Evolutionary conservation across 2,329 filamentous ascomycete species (phyloP).

Genomic region (Emmonsiellopsis sp.): DNA sequence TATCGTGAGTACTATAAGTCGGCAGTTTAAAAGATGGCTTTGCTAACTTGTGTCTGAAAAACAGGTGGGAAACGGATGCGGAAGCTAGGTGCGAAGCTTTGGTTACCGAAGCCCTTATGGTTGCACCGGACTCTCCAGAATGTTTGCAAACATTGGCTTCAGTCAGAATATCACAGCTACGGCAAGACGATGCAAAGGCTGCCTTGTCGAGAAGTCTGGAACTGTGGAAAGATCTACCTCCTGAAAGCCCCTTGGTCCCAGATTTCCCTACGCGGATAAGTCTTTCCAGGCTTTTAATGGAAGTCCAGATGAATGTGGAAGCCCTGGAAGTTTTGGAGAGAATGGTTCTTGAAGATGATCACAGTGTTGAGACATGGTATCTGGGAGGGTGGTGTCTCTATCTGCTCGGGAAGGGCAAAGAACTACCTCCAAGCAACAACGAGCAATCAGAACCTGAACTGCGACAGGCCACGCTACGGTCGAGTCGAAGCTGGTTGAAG

Average conservation of each 20-base stretch:
- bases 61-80: slow-evolving; percentile 71
- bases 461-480: slow-evolving; percentile 57
- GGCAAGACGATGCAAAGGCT: slow-evolving; percentile 67
- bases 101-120: slow-evolving; percentile 80
- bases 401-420: slow-evolving; percentile 46
- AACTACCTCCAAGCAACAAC: slow-evolving; percentile 18
- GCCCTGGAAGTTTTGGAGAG: slow-evolving; percentile 79
- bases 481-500: slow-evolving; percentile 73
- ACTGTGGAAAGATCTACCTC: slow-evolving; percentile 71
- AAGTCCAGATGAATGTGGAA: slow-evolving; percentile 75
- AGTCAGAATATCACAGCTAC: slow-evolving; percentile 79
- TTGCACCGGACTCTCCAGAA: slow-evolving; percentile 73
- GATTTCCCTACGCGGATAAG: slow-evolving; percentile 81
- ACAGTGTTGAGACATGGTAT: slow-evolving; percentile 95
- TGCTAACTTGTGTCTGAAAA: slow-evolving; percentile 1
- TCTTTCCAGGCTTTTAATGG: slow-evolving; percentile 77
- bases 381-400: slow-evolving; percentile 89
- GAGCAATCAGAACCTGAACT: slow-evolving; percentile 33
- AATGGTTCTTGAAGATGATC: slow-evolving; percentile 79
- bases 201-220: slow-evolving; percentile 72
- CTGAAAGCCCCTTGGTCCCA: slow-evolving; percentile 62
- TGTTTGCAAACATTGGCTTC: slow-evolving; percentile 94
- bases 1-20: slow-evolving; percentile 53
- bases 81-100: slow-evolving; percentile 80
- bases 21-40: neutral